Base-by-base conservation (phyloP, 1,139 yeast genomes). In the Yamadazyma dendronema region DNA sequence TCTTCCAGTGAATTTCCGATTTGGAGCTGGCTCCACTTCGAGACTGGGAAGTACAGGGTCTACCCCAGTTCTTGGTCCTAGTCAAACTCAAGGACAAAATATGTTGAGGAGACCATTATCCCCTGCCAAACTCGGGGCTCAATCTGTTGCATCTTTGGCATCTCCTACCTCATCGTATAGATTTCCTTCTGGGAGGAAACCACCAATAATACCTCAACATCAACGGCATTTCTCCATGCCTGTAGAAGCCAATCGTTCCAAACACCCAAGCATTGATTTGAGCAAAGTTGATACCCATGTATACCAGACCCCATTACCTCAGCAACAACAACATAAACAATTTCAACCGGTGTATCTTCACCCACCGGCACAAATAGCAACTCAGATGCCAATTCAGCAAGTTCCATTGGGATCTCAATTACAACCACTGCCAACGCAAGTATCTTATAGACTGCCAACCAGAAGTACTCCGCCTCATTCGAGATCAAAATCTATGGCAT, bases 41-140 rank as follows among this genome's bases (percentile, higher is more conserved):
- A 23, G 35, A 15, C 28, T 37, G 3, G 39, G 30, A 3, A 14
- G 30, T 4, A 21, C 38, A 5, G 22, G 26, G 10, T 34, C 44
- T 3, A 35, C 46, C 7, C 38, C 44, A 1, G 13, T 27, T 15
- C 12, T 36, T 11, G 38, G 36, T 5, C 37, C 35, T 11, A 24
- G 31, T 3, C 36, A 34, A n/a, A 15, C 34, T 13, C 30, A 27
- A 15, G 30, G 30, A 5, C n/a, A n/a, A n/a, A n/a, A n/a, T n/a
- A 13, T 14, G 11, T 8, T 28, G 12, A 30, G 40, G 10, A 26
- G 62, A 36, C 55, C 65, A 15, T 36, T 74, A 19, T 82, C 88
- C 2, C 90, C 90, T 0, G 85, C 88, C 0, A 79, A 80, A 49
- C 68, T 81, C 9, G 89, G 89, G 1, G 88, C 88, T 1, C 77